Evolutionary conservation across 495 filamentous ascomycete genomes (phyloP).

Genomic region (Aspergillus nidulans): DNA sequence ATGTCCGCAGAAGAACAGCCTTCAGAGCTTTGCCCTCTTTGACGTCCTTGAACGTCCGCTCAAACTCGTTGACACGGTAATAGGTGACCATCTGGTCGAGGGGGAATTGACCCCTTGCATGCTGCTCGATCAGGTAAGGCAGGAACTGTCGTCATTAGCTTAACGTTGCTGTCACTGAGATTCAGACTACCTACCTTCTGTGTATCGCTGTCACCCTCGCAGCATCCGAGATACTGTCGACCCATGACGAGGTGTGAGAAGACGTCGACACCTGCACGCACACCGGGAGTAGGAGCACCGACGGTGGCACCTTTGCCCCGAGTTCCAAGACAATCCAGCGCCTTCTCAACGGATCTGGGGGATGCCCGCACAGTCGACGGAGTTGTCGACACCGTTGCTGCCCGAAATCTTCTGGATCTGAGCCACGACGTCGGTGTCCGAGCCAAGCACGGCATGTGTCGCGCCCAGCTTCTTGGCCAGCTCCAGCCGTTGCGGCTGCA

Average conservation of each 20-base stretch:
- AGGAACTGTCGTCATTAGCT: conserved; percentile 5
- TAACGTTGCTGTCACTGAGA: neutral
- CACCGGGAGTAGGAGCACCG: conserved; percentile 13
- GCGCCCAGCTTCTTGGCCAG: conserved; percentile 35
- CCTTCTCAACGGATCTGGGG: conserved; percentile 14
- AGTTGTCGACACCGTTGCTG: conserved; percentile 9
- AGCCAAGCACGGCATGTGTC: conserved; percentile 16
- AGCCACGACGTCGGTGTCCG: neutral
- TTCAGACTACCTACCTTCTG: conserved; percentile 3
- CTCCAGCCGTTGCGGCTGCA: conserved; percentile 26
- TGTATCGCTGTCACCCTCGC: conserved; percentile 15
- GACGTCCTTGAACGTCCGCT: conserved; percentile 12
- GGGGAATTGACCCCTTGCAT: conserved; percentile 5
- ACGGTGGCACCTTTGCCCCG: conserved; percentile 13
- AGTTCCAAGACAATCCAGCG: conserved; percentile 13
- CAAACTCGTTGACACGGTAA: conserved; percentile 10
- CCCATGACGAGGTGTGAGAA: conserved; percentile 15
- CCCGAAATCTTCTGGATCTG: conserved; percentile 2
- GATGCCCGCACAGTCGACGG: conserved; percentile 14
- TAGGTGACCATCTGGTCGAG: conserved; percentile 14
- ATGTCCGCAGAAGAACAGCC: conserved; percentile 11
- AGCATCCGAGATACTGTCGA: conserved; percentile 15
- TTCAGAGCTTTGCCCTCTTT: conserved; percentile 10
- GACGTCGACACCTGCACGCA: conserved; percentile 10
- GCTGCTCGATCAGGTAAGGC: conserved; percentile 16